Evolutionary conservation across 2,329 filamentous ascomycete genomes (phyloP).

Genomic region (Albifimbria verrucaria): DNA sequence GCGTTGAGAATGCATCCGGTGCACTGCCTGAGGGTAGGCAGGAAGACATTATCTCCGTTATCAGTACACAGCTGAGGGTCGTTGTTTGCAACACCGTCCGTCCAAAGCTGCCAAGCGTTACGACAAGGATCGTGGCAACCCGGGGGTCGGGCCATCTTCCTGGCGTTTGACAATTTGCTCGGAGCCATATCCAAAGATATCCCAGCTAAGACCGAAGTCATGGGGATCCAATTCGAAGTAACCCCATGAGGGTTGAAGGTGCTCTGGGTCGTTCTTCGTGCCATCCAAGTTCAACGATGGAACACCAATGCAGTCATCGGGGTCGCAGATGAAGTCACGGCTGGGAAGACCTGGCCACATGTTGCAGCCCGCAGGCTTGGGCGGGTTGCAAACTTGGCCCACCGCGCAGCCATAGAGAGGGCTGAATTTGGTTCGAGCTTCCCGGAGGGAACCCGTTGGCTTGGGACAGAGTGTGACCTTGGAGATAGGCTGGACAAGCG

Average conservation of each 20-base stretch:
- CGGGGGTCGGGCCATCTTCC: no score
- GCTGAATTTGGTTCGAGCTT: conserved; percentile 34
- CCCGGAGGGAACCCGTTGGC: conserved; percentile 34
- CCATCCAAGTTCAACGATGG: conserved; percentile 29
- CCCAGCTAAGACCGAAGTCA: conserved; percentile 60
- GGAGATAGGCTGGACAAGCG: conserved; percentile 22
- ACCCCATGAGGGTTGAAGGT: conserved; percentile 45
- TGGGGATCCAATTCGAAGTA: conserved; percentile 64
- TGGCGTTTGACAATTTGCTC: no score
- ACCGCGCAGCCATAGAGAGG: conserved; percentile 52
- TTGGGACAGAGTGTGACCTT: conserved; percentile 39
- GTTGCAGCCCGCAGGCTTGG: conserved; percentile 46
- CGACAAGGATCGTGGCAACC: no score
- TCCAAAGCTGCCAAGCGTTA: no score
- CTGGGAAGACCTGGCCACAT: conserved; percentile 46
- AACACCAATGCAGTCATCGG: conserved; percentile 40
- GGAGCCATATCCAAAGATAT: conserved; percentile 52
- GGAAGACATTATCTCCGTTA: no score
- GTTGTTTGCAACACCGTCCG: no score
- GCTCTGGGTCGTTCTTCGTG: conserved; percentile 41
- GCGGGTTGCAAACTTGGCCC: conserved; percentile 50
- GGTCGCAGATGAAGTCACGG: conserved; percentile 44
- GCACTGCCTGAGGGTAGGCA: no score
- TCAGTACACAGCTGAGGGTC: no score
- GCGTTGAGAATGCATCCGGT: no score